phyloP scores from a whole-genome alignment of 2,329 filamentous ascomycete species.

The Ambrosiella beaveri region DNA sequence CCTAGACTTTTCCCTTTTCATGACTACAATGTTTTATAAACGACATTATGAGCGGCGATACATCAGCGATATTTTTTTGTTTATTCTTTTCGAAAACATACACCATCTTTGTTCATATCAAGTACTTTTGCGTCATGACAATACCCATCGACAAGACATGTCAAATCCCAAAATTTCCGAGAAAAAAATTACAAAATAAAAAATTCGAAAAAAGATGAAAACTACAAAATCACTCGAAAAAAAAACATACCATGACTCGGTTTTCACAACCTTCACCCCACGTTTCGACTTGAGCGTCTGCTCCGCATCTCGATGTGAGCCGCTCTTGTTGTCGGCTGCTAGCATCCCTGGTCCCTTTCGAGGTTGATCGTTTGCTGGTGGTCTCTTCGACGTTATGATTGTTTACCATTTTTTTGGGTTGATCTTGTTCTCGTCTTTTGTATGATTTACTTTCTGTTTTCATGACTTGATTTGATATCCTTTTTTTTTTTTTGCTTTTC shows the following conservation, averaged over 20 bases:
- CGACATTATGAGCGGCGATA: not conserved
- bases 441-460: not conserved
- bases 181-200: constrained; percentile 3
- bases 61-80: constrained; percentile 1
- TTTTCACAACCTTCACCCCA: not conserved
- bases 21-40: constrained; percentile 5
- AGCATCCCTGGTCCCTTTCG: not conserved
- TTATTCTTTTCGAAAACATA: not conserved
- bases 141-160: not conserved
- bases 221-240: constrained; percentile 6
- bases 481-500: constrained; percentile 1
- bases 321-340: not conserved
- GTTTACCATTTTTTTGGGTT: constrained; percentile 1
- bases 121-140: constrained; percentile 2
- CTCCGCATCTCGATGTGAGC: not conserved
- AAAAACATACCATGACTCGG: constrained; percentile 2
- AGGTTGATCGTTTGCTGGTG: not conserved
- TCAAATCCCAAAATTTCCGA: not conserved
- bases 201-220: constrained; percentile 8
- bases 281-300: not conserved
- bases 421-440: not conserved
- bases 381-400: not conserved
- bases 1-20: not conserved
- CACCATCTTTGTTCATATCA: not conserved
- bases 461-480: not conserved